Conservation (phyloP, 352 stramenopile species). For the Globisporangium uncinulatum region DNA sequence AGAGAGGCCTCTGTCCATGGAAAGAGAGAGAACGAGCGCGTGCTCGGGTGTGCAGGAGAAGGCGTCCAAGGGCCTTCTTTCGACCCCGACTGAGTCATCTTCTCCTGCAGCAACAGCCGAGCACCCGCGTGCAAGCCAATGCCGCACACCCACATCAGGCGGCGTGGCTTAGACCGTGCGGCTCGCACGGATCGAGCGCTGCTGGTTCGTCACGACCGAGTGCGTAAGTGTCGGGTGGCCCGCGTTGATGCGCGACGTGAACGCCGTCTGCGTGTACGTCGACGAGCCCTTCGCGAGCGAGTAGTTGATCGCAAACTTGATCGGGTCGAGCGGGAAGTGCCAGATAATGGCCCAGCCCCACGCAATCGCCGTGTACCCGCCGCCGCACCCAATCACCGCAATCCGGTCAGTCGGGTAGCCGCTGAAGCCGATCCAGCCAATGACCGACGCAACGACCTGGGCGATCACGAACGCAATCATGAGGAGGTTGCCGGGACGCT, state of each 20-base stretch:
- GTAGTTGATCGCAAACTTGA: conserved; percentile 73
- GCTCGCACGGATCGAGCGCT: conserved; percentile 62
- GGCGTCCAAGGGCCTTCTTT: conserved; percentile 13
- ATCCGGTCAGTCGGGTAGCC: conserved; percentile 65
- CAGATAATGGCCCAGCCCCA: conserved; percentile 68
- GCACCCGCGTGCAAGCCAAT: too few species aligned
- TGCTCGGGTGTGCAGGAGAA: neutral
- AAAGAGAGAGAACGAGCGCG: neutral
- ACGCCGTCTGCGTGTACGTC: conserved; percentile 56
- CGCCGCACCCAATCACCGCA: conserved; percentile 56
- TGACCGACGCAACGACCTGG: conserved; percentile 54
- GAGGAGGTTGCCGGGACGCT: conserved; percentile 58
- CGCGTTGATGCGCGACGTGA: conserved; percentile 71
- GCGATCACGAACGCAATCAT: conserved; percentile 66
- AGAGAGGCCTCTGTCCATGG: too few species aligned
- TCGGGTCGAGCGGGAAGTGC: conserved; percentile 69
- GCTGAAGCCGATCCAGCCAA: conserved; percentile 61
- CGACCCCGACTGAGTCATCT: conserved; percentile 6
- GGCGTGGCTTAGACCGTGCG: conserved; percentile 40
- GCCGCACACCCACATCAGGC: neutral
- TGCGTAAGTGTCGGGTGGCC: conserved; percentile 63
- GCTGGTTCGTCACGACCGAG: conserved; percentile 49
- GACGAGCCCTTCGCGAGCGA: conserved; percentile 38
- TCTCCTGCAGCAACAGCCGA: neutral
- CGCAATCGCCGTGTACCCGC: conserved; percentile 54